Percentiles rank a stretch among this genome's conserved stretches.
Evolutionary conservation across 345 rosid species (phyloP).

Genomic region (Gynandropsis gynandra): DNA sequence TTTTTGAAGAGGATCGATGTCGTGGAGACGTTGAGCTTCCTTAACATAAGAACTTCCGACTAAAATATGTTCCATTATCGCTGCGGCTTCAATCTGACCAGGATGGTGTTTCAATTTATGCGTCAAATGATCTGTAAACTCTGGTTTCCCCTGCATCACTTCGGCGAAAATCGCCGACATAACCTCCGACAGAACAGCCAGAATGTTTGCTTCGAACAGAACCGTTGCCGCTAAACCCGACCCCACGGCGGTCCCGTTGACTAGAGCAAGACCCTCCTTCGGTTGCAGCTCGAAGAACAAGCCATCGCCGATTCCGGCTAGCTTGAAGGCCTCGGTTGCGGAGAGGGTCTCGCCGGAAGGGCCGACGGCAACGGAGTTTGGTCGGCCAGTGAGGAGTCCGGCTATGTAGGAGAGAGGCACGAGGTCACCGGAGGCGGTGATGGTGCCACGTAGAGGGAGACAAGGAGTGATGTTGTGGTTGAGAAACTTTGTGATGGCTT

Average conservation of each 20-base stretch:
- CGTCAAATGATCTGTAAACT: constrained; percentile 53
- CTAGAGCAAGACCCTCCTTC: constrained; percentile 51
- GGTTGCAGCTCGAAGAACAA: constrained; percentile 44
- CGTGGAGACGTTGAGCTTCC: constrained; percentile 40
- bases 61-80: constrained; percentile 53
- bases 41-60: constrained; percentile 43
- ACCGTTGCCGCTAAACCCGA: constrained; percentile 48
- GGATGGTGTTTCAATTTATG: constrained; percentile 60
- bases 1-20: constrained; percentile 48
- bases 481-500: constrained; percentile 46
- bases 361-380: constrained; percentile 38
- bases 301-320: constrained; percentile 27
- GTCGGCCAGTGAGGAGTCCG: constrained; percentile 41
- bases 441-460: constrained; percentile 47
- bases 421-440: constrained; percentile 51
- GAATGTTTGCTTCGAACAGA: constrained; percentile 39
- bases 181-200: constrained; percentile 35
- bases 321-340: constrained; percentile 32
- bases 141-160: constrained; percentile 55
- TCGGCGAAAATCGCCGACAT: constrained; percentile 45
- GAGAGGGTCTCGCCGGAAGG: constrained; percentile 30
- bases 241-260: constrained; percentile 52
- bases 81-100: constrained; percentile 57
- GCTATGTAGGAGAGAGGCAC: constrained; percentile 48
- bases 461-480: constrained; percentile 52